Conservation (phyloP, 164 flowering plant species). For the Cinnamomum micranthum region DNA sequence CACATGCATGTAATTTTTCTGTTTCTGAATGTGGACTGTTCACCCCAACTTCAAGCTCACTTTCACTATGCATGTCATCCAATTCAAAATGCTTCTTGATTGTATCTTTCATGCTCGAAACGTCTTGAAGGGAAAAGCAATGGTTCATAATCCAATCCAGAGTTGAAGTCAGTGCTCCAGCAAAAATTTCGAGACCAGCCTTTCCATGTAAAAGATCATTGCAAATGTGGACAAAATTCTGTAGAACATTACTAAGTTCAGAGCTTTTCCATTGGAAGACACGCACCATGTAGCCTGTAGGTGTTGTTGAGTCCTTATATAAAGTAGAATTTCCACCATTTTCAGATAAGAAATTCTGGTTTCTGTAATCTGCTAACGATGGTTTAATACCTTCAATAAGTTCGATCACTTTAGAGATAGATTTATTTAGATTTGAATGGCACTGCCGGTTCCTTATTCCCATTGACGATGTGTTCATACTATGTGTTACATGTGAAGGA, state of each 20-base stretch:
- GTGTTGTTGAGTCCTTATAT: slow-evolving; percentile 15
- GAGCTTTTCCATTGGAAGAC: slow-evolving; percentile 68
- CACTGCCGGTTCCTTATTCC: slow-evolving; percentile 25
- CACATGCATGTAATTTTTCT: slow-evolving; percentile 7
- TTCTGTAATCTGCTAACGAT: slow-evolving; percentile 25
- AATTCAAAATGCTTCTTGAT: slow-evolving; percentile 49
- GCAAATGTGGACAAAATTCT: slow-evolving; percentile 40
- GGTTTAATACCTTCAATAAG: slow-evolving; percentile 62
- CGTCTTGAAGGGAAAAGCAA: slow-evolving; percentile 53
- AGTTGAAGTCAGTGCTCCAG: slow-evolving; percentile 35
- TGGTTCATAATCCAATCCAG: slow-evolving; percentile 67
- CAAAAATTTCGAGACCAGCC: slow-evolving; percentile 40
- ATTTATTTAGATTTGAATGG: slow-evolving; percentile 34
- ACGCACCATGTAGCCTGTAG: slow-evolving; percentile 46
- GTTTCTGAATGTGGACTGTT: slow-evolving; percentile 13
- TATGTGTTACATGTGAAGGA: slow-evolving; percentile 17
- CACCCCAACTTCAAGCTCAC: slow-evolving; percentile 25
- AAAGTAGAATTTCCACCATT: slow-evolving; percentile 24
- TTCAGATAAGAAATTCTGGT: slow-evolving; percentile 21
- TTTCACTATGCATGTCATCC: slow-evolving; percentile 36
- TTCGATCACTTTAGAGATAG: slow-evolving; percentile 55
- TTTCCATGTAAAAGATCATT: slow-evolving; percentile 44
- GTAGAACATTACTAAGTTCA: slow-evolving; percentile 47
- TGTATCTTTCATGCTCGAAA: slow-evolving; percentile 46
- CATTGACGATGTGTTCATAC: slow-evolving; percentile 9